Base-by-base conservation (phyloP, 352 stramenopile species). In the Peronosclerospora sorghi region DNA sequence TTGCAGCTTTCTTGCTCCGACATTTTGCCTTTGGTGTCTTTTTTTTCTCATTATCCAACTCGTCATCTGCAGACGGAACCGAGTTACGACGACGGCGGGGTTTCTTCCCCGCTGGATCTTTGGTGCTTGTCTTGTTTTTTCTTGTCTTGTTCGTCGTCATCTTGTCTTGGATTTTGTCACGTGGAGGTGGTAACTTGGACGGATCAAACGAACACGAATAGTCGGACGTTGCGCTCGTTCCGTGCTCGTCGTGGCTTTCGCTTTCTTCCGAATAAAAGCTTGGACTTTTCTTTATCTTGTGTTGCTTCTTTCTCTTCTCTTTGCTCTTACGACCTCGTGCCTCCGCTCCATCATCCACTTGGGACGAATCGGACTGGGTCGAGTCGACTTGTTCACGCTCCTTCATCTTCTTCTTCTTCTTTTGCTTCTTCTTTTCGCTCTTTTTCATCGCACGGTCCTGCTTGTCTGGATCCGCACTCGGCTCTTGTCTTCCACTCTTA, bases 121-220 rank as follows among this genome's bases (percentile, higher is more conserved):
- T 71, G 32, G 59, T 68, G 17, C 27, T 56, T 35, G 59, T 62
- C 44, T 52, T 56, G 13, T 19, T 5, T 24, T 58, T 64, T 14
- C 18, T 35, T 18, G 49, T 52, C 27, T 57, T 54, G 10, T 21
- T 47, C 17, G 36, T 54, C 17, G 36, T 54, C 18, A 48, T 38
- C 12, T 55, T 55, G 18, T 52, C 30, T 20, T 21, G n/a, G 4
- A 72, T 42, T 4, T 62, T 47, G 4, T 29, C 42, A 42, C 62
- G 59, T 5, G 65, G 35, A 29, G 59, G 54, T 8, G 62, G 62
- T 1, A 77, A 51, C 35, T 81, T 81, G 8, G 65, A 52, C 17
- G 65, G 62, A 24, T 75, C 68, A 29, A 77, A 77, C 1, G 65
- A 68, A 53, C 58, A 75, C 38, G 56, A 46, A 51, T 75, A 81